Percentiles rank a stretch among this genome's conserved stretches.
Conservation (phyloP, 805 yeast genomes). For the Saccharomycopsis oosterbeekiorum region DNA sequence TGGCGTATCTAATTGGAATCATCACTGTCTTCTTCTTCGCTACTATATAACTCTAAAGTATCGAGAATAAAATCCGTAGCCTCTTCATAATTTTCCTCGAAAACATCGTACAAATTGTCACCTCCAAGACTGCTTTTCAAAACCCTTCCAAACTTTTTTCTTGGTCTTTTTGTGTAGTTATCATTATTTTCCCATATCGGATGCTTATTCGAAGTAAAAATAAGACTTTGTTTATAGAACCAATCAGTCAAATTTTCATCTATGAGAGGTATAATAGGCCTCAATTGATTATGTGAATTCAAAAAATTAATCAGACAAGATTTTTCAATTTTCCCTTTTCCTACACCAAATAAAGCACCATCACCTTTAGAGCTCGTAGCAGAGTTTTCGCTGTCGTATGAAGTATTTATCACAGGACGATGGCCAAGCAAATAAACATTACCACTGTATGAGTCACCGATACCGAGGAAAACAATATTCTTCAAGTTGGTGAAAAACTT, state of each 20-base stretch:
- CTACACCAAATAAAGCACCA: constrained; percentile 1
- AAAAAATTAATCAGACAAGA: constrained; percentile 17
- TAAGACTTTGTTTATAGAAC: constrained; percentile 78
- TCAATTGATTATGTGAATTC: constrained; percentile 27
- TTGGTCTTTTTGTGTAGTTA: constrained; percentile 54
- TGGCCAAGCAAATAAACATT: constrained; percentile 84
- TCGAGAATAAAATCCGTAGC: constrained; percentile 77
- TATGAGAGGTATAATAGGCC: constrained; percentile 73
- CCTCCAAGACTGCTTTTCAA: constrained; percentile 47
- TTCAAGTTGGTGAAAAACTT: constrained; percentile 57
- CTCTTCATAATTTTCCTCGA: constrained; percentile 77
- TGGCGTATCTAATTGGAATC: neutral
- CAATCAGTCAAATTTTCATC: constrained; percentile 89
- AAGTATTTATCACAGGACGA: constrained; percentile 28
- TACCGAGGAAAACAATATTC: constrained; percentile 71
- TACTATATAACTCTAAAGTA: constrained; percentile 51
- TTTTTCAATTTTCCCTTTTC: constrained; percentile 15
- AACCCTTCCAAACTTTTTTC: constrained; percentile 88
- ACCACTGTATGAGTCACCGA: constrained; percentile 84
- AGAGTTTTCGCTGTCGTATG: constrained; percentile 6
- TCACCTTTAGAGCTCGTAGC: neutral
- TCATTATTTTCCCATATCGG: constrained; percentile 64
- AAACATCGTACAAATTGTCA: constrained; percentile 66
- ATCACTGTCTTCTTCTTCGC: constrained; percentile 2
- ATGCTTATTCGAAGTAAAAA: constrained; percentile 68